These are phyloP conservation scores for Solanum sitiens DNA, from an alignment of 257 asterid genomes.

Conservation along the genomic window DNA sequence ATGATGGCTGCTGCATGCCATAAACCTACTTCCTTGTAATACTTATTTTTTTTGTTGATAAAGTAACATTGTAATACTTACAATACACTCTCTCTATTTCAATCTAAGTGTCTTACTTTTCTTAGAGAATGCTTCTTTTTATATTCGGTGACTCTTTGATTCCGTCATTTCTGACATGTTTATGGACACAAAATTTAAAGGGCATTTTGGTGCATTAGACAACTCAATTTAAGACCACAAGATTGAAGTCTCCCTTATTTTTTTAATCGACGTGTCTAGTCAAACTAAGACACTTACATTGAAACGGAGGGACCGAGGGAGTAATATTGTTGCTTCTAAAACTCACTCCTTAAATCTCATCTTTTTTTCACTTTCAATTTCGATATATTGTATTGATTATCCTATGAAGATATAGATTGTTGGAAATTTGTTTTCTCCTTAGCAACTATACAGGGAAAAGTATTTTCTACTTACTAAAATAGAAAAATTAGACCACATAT, in stretches of 20 bases:
- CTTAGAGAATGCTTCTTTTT: not conserved
- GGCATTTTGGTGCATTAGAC: not conserved
- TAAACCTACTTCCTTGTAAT: not conserved
- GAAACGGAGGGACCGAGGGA: not conserved
- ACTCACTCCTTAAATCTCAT: not conserved
- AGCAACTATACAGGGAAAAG: not conserved
- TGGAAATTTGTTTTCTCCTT: not conserved
- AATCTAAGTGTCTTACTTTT: not conserved
- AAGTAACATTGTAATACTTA: not conserved
- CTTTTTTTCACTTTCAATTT: not conserved
- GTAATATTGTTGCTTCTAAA: not conserved
- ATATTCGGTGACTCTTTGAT: not conserved
- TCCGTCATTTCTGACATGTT: not conserved
- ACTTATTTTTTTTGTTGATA: not conserved
- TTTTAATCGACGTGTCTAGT: not conserved
- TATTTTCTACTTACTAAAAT: not conserved
- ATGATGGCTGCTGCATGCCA: not conserved
- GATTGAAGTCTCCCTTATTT: not conserved
- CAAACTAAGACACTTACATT: not conserved
- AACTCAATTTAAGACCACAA: not conserved
- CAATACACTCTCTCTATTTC: not conserved
- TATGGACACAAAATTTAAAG: not conserved
- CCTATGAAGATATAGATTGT: not conserved
- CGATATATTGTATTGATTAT: not conserved
- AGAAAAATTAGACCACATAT: not conserved